phyloP scores from a whole-genome alignment of 1,284 basidiomycete genomes.

The Ceraceosorus guamensis region DNA sequence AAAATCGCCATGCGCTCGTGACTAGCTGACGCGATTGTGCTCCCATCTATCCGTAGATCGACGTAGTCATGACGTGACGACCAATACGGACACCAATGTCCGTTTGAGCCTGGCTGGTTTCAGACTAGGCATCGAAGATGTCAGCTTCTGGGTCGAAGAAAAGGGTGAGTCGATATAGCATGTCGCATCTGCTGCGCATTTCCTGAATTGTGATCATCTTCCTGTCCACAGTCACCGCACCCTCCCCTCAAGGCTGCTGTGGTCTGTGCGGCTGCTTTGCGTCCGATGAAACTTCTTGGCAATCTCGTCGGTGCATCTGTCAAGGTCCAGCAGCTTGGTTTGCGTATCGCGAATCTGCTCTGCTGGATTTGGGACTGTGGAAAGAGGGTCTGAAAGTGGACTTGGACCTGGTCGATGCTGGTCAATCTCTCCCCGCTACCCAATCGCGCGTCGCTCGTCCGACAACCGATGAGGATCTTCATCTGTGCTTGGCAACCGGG shows the following conservation, averaged over 20 bases:
- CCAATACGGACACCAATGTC: background rate
- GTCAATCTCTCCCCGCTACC: background rate
- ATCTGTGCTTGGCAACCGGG: too few species aligned
- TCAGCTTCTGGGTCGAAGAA: constrained; percentile 9
- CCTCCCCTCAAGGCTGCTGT: background rate
- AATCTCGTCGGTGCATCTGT: constrained; percentile 4
- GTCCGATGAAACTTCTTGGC: background rate
- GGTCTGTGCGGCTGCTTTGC: constrained; percentile 4
- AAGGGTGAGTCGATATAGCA: too few species aligned
- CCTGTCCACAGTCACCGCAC: constrained; percentile 7
- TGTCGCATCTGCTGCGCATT: too few species aligned
- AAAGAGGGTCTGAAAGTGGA: constrained; percentile 1
- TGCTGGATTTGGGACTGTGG: constrained; percentile 9
- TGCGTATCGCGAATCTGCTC: constrained; percentile 9
- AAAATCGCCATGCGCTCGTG: too few species aligned
- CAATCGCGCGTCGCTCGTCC: background rate
- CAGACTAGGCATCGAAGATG: constrained; percentile 3
- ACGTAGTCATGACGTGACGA: background rate
- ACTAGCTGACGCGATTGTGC: background rate
- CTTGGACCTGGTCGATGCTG: constrained; percentile 7
- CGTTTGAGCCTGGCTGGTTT: constrained; percentile 1
- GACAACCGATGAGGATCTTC: background rate
- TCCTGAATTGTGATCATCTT: too few species aligned
- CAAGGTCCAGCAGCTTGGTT: constrained; percentile 7
- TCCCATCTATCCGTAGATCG: background rate